Conservation (phyloP, 2,329 filamentous ascomycete genomes). For the Colletotrichum sp. region DNA sequence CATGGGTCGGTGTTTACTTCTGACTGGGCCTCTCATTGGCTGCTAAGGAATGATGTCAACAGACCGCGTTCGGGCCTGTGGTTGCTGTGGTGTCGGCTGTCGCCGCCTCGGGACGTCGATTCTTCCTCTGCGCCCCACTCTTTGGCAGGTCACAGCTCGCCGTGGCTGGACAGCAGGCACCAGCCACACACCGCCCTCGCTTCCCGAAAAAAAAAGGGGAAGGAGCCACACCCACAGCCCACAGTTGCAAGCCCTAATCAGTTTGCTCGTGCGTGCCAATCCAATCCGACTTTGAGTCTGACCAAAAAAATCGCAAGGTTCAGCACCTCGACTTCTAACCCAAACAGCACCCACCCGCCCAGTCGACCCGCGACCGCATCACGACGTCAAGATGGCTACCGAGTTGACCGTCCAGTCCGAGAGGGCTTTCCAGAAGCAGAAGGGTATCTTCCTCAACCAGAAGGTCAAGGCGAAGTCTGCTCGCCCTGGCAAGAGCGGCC, state of each 20-base stretch:
- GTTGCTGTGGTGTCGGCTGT: conserved; percentile 18
- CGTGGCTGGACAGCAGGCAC: background rate
- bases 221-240: background rate
- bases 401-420: conserved; percentile 99
- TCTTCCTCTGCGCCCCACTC: background rate
- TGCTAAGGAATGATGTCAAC: conserved; percentile 3
- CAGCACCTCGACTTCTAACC: conserved; percentile 16
- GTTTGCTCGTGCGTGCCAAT: background rate
- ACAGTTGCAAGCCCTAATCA: background rate
- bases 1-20: conserved; percentile 18
- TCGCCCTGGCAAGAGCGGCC: conserved; percentile 88
- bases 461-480: conserved; percentile 88
- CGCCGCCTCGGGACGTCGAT: background rate
- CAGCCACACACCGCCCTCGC: background rate
- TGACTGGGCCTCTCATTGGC: conserved; percentile 5
- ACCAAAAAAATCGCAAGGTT: conserved; percentile 13
- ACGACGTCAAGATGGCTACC: conserved; percentile 78
- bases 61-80: background rate
- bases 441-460: conserved; percentile 99
- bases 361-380: conserved; percentile 20
- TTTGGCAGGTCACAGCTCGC: background rate
- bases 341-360: conserved; percentile 22
- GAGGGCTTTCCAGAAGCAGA: conserved; percentile 99
- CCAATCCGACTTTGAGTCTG: background rate
- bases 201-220: background rate